phyloP scores from a whole-genome alignment of 495 filamentous ascomycete genomes.

The Xylaria intraflava region DNA sequence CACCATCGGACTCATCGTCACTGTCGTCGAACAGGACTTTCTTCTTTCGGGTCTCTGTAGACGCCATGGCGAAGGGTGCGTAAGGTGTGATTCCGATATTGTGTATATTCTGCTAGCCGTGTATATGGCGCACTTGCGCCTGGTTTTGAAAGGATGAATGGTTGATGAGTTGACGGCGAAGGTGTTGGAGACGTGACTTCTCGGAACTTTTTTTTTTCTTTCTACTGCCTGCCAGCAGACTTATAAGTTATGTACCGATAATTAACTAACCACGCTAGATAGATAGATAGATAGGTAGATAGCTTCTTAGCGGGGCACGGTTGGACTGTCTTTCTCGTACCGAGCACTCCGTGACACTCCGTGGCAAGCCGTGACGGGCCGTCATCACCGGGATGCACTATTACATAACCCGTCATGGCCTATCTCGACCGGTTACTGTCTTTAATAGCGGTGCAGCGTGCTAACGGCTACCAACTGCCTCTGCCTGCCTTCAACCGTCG shows the following conservation, averaged over 20 bases:
- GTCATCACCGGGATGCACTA: too few species aligned
- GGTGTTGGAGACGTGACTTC: background rate
- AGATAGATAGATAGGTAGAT: too few species aligned
- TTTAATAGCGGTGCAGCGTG: constrained; percentile 11
- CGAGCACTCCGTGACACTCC: too few species aligned
- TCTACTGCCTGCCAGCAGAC: too few species aligned
- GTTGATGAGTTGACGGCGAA: background rate
- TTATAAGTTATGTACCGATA: constrained; percentile 19
- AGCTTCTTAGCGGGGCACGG: too few species aligned
- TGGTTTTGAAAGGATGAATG: background rate
- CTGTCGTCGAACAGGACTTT: constrained; percentile 31
- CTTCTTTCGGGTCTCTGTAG: constrained; percentile 25
- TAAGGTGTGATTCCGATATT: background rate
- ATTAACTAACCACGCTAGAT: background rate
- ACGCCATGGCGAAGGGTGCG: constrained; percentile 21
- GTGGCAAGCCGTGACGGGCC: too few species aligned
- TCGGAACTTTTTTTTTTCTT: constrained; percentile 27
- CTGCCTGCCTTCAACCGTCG: constrained; percentile 19
- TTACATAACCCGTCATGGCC: too few species aligned
- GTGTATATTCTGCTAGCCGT: background rate
- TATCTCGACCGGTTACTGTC: too few species aligned
- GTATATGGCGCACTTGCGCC: background rate
- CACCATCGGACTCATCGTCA: constrained; percentile 47
- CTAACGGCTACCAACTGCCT: background rate
- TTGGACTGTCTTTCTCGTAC: too few species aligned